phyloP scores from a whole-genome alignment of 768 basidiomycete genomes.

The Lanmaoa rubissima region DNA sequence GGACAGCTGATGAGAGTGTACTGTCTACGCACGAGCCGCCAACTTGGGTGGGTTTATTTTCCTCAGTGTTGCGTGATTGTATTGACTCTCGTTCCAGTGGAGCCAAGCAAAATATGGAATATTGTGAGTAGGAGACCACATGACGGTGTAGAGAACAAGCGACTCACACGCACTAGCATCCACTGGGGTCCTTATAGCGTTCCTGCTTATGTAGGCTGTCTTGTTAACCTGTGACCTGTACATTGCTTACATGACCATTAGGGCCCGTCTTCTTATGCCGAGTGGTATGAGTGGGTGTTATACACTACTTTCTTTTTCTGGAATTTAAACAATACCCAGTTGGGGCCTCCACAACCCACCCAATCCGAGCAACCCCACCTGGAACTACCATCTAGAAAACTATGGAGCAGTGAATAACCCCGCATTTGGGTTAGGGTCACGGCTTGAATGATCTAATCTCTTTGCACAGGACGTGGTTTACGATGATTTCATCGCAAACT shows the following conservation, averaged over 20 bases:
- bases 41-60: conserved; percentile 42
- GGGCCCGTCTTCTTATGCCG: conserved; percentile 46
- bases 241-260: conserved; percentile 15
- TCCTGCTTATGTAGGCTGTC: conserved; percentile 40
- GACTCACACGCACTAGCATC: conserved; percentile 33
- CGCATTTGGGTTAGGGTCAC: not conserved
- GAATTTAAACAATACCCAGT: conserved; percentile 18
- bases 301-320: not conserved
- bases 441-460: not conserved
- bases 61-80: not conserved
- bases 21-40: conserved; percentile 51
- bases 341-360: conserved; percentile 39
- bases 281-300: conserved; percentile 54
- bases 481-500: conserved; percentile 57
- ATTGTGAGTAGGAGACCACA: conserved; percentile 38
- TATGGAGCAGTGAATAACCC: conserved; percentile 41
- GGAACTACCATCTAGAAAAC: conserved; percentile 47
- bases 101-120: conserved; percentile 52
- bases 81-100: conserved; percentile 36
- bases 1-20: conserved; percentile 37
- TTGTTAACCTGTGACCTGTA: not conserved
- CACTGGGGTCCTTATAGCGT: conserved; percentile 52
- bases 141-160: not conserved
- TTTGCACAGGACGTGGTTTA: conserved; percentile 42
- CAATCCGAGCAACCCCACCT: conserved; percentile 38